Base-by-base conservation (phyloP, 1,284 basidiomycete genomes). In the Hortiboletus rubellus region DNA sequence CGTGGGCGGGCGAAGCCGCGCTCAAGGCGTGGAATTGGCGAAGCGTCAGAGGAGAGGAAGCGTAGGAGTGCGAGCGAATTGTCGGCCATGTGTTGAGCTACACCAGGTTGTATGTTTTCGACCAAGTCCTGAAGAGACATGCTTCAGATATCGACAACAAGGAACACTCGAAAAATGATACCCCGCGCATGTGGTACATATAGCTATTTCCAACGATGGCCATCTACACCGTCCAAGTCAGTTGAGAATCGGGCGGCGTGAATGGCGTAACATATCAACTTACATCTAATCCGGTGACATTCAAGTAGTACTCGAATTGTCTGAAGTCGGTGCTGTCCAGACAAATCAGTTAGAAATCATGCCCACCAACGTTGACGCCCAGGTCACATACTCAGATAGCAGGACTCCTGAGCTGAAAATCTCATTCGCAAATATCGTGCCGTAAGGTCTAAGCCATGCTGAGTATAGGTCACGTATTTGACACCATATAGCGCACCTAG, bases 191-290 rank as follows among this genome's bases (percentile, higher is more conserved):
- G 72, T 96, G 94, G 71, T 96, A 97, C 57, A 95, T 79, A 71
- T 98, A 99, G 61, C 88, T 92, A 72, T 97, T 94, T 22, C 94
- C 93, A 12, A 98, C 89, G 37, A 98, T 79, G 0, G 96, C 96
- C 84, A 98, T 95, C 87, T 97, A 72, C 31, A 43, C 18, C 36
- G 6, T n/a, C 41, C 43, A 42, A 17, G 50, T 64, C 30, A 63
- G 41, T 34, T 22, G 24, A 36, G 14, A 44, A 48, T 7, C 7
- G 27, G 27, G 24, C 7, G 30, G 8, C 24, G 10, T 10, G 7
- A 17, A 15, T 7, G 9, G 24, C 7, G 36, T 18, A 18, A 22
- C 22, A 41, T 22, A 9, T 2, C 30, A n/a, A 54, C 86, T 68
- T 65, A 91, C 90, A 71, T 95, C 94, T 33, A 95, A 74, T 22